A percentile compares a stretch with the other conserved stretches of the same genome.
These are phyloP conservation scores for Lactuca saligna DNA, from an alignment of 129 eudicot genomes.

Conservation along the genomic window DNA sequence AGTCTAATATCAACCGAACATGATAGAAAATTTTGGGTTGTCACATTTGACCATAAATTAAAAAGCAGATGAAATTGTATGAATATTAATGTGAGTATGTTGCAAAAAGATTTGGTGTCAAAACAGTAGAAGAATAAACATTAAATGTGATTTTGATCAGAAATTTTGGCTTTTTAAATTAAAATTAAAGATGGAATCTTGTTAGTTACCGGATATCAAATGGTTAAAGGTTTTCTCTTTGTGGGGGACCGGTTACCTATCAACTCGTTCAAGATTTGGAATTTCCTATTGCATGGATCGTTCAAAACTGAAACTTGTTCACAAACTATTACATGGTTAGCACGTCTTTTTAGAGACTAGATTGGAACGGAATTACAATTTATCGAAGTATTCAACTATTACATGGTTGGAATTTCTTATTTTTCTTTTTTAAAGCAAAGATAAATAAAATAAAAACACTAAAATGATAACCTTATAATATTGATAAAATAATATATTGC, in stretches of 20 bases:
- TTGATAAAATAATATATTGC: too few relatives aligned
- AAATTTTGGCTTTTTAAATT: conserved; percentile 14
- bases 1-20: too few relatives aligned
- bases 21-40: too few relatives aligned
- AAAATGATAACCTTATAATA: too few relatives aligned
- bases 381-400: too few relatives aligned
- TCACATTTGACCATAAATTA: not conserved
- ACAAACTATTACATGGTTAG: conserved; percentile 90
- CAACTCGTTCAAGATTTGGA: conserved; percentile 90
- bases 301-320: conserved; percentile 87
- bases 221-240: conserved; percentile 69
- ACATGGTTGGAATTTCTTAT: too few relatives aligned
- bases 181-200: conserved; percentile 9
- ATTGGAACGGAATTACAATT: too few relatives aligned
- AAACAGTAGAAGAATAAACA: not conserved
- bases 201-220: conserved; percentile 4
- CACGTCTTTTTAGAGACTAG: not conserved
- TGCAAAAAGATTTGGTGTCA: too few relatives aligned
- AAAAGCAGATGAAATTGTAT: conserved; percentile 36
- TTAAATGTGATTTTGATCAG: not conserved
- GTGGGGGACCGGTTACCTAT: conserved; percentile 65
- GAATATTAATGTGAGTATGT: conserved; percentile 26
- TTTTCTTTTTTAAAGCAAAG: too few relatives aligned
- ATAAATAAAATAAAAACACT: too few relatives aligned
- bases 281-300: conserved; percentile 73